Base-by-base conservation (phyloP, 371 early-diverging fungal species). In the Mortierella sp. region DNA sequence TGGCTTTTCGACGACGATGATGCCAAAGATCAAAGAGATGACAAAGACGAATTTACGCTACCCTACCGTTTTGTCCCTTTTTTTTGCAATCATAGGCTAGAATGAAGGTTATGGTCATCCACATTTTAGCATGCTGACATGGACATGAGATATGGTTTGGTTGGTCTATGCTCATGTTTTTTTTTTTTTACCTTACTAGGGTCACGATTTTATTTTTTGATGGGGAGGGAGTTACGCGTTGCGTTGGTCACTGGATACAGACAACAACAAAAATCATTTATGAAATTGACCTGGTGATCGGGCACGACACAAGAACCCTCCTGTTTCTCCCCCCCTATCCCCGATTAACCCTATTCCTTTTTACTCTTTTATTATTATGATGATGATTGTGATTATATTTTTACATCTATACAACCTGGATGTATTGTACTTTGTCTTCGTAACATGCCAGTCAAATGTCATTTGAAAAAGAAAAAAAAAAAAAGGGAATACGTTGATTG, bases 161-260 rank as follows among this genome's bases (percentile, higher is more conserved):
- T n/a, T 59, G 59, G 59, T 47, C 50, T 19, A 47, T 65, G 36
- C 65, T 53, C 57, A 53, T 33, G 22, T 58, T 58, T 6, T 22
- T 52, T 21, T 52, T 55, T 3, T 9, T 3, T n/a, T 48, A n/a
- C 48, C 16, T 52, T 55, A 19, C 55, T 55, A 55, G 8, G 28
- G 55, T 55, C 55, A 55, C 55, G 55, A 55, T 24, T 47, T 11
- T 28, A 22, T 24, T 55, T 41, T 11, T 47, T 63, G 9, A 13
- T 28, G 36, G 61, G 59, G 58, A 22, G 3, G 33, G 9, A 60
- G 40, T 15, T 53, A 55, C 38, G 24, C 62, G 60, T 40, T 38
- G 24, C 62, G 62, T 62, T 43, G 62, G 62, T 62, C 62, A 62
- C 62, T 62, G 43, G 62, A 62, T 62, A 19, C 47, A 36, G 2